phyloP scores from a whole-genome alignment of 208 protist genomes.

The Trypanosomatidae sp. region DNA sequence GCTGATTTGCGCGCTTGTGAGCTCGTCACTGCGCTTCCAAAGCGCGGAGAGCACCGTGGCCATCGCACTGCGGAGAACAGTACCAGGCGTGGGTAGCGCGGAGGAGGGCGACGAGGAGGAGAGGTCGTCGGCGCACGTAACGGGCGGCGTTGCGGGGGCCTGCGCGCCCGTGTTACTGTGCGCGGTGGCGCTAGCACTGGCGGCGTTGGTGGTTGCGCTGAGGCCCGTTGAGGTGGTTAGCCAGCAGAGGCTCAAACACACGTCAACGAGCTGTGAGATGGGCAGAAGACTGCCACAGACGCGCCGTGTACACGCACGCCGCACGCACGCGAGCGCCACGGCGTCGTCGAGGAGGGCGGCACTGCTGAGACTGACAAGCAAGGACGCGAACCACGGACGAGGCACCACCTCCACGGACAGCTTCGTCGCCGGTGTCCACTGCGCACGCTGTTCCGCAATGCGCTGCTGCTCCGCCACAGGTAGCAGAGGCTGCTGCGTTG shows the following conservation, averaged over 20 bases:
- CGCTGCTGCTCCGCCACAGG: constrained; percentile 6
- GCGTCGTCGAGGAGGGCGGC: constrained; percentile 39
- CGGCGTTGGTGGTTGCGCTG: not conserved
- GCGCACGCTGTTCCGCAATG: constrained; percentile 22
- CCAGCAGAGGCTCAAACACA: constrained; percentile 56
- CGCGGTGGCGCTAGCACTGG: not conserved
- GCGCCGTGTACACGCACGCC: constrained; percentile 36
- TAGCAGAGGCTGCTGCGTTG: not conserved
- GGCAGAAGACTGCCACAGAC: constrained; percentile 33
- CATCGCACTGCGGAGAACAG: constrained; percentile 29
- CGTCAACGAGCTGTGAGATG: constrained; percentile 43
- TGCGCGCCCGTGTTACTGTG: not conserved
- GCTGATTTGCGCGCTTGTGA: constrained; percentile 39
- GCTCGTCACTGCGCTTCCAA: constrained; percentile 73
- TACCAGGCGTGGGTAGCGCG: not conserved
- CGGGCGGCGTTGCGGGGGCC: not conserved
- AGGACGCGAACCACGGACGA: constrained; percentile 38
- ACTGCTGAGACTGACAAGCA: constrained; percentile 48
- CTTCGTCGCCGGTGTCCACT: constrained; percentile 47
- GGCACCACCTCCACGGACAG: constrained; percentile 57
- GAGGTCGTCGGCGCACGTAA: not conserved
- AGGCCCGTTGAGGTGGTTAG: constrained; percentile 16
- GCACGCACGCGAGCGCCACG: constrained; percentile 50
- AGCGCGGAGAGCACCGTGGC: constrained; percentile 56
- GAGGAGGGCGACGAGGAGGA: not conserved